Percentiles rank a stretch among this genome's conserved stretches.
Conservation (phyloP, 2,329 filamentous ascomycete genomes). For the Parastagonospora nodorum region DNA sequence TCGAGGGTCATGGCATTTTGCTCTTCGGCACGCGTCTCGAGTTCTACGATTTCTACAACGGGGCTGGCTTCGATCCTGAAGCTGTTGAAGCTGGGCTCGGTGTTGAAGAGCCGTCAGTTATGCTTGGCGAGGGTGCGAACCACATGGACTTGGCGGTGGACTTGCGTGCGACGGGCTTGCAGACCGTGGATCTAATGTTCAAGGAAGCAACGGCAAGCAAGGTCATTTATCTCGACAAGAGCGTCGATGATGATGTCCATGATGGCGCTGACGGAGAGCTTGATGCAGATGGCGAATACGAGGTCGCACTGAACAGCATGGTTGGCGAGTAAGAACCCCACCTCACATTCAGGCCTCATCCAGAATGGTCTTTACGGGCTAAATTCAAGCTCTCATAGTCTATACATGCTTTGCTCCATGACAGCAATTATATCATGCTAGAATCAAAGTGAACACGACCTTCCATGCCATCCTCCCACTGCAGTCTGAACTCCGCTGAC, state of each 20-base stretch:
- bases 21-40: constrained; percentile 32
- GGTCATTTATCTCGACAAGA: constrained; percentile 5
- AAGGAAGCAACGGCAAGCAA: background rate
- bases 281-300: background rate
- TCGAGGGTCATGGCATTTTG: constrained; percentile 24
- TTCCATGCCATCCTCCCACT: too few species aligned
- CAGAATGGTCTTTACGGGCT: too few species aligned
- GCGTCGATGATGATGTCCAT: background rate
- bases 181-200: constrained; percentile 8
- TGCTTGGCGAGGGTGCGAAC: background rate
- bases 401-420: too few species aligned
- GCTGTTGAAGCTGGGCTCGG: background rate
- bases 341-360: too few species aligned
- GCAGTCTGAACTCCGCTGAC: too few species aligned
- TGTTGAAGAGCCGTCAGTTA: background rate
- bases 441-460: too few species aligned
- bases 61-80: background rate
- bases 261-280: background rate
- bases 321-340: too few species aligned
- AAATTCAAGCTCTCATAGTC: too few species aligned
- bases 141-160: constrained; percentile 7
- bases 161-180: constrained; percentile 5
- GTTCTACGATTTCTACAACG: constrained; percentile 26
- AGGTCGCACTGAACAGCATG: too few species aligned
- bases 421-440: too few species aligned